These are phyloP conservation scores for Purpureocillium lavendulum DNA, from an alignment of 2,329 filamentous ascomycete genomes.

Conservation along the genomic window DNA sequence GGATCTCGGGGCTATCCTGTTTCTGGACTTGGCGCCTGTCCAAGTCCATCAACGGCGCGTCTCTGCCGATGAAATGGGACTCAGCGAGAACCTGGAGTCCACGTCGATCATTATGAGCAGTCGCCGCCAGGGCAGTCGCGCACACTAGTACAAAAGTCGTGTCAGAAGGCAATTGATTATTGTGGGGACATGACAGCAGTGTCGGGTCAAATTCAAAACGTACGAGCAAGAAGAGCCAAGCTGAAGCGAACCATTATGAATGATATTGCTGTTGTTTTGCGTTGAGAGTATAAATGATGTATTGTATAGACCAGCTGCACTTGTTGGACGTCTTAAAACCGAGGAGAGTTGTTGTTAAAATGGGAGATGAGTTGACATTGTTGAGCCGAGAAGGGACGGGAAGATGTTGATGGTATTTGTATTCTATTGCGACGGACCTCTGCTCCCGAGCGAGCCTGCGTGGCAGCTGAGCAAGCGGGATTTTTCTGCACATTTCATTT, in stretches of 20 bases:
- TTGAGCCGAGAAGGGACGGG: no score
- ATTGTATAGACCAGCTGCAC: slow-evolving; percentile 5
- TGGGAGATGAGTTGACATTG: not conserved
- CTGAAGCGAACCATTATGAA: slow-evolving; percentile 6
- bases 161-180: not conserved
- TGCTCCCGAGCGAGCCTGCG: not conserved
- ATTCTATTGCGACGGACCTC: not conserved
- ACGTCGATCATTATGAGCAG: slow-evolving; percentile 1
- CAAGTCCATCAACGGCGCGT: not conserved
- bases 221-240: slow-evolving; percentile 5
- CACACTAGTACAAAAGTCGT: not conserved
- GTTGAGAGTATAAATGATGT: not conserved
- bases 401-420: not conserved
- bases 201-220: not conserved
- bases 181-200: no score
- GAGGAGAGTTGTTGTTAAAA: not conserved
- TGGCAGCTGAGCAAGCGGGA: no score
- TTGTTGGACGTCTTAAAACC: not conserved
- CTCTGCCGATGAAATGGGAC: not conserved
- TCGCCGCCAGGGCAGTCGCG: slow-evolving; percentile 4
- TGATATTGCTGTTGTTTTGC: not conserved
- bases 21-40: not conserved
- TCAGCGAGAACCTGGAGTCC: not conserved
- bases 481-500: not conserved
- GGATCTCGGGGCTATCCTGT: slow-evolving; percentile 1